Conservation (phyloP, 805 yeast genomes). For the Huiozyma sinensis region DNA sequence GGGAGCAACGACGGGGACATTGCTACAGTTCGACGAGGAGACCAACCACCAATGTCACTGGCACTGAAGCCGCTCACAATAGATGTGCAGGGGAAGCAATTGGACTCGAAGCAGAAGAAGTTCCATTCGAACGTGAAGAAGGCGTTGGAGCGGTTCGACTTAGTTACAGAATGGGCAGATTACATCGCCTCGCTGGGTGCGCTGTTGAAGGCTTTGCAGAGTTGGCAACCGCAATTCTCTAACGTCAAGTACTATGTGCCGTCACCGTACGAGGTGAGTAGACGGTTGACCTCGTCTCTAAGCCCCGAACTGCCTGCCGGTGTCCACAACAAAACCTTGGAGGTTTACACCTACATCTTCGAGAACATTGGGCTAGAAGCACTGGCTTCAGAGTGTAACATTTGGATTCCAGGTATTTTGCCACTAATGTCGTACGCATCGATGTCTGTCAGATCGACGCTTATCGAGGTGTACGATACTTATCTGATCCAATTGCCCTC, state of each 20-base stretch:
- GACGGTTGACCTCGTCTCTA: conserved; percentile 65
- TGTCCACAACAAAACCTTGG: conserved; percentile 82
- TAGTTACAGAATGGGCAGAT: conserved; percentile 95
- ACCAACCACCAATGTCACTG: conserved; percentile 20
- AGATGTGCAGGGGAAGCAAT: conserved; percentile 20
- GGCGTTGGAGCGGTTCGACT: conserved; percentile 64
- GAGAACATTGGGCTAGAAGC: conserved; percentile 45
- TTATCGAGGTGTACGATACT: conserved; percentile 50
- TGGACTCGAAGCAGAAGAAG: conserved; percentile 57
- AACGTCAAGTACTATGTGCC: conserved; percentile 52
- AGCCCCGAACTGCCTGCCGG: conserved; percentile 85
- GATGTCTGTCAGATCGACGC: conserved; percentile 73
- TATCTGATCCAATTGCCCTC: conserved; percentile 46
- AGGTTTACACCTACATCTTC: conserved; percentile 64
- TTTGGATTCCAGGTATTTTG: conserved; percentile 90
- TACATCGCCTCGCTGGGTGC: conserved; percentile 81
- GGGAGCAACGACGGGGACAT: too few relatives aligned
- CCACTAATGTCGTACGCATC: conserved; percentile 85
- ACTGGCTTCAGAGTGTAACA: conserved; percentile 43
- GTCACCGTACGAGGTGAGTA: conserved; percentile 51
- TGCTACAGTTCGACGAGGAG: too few relatives aligned
- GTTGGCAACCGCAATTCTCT: conserved; percentile 32
- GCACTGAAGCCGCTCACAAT: conserved; percentile 24
- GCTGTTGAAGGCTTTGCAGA: conserved; percentile 59
- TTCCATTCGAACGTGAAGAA: conserved; percentile 58